Evolutionary conservation across 2,329 filamentous ascomycete genomes (phyloP).

Genomic region (Neofusicoccum laricinum): DNA sequence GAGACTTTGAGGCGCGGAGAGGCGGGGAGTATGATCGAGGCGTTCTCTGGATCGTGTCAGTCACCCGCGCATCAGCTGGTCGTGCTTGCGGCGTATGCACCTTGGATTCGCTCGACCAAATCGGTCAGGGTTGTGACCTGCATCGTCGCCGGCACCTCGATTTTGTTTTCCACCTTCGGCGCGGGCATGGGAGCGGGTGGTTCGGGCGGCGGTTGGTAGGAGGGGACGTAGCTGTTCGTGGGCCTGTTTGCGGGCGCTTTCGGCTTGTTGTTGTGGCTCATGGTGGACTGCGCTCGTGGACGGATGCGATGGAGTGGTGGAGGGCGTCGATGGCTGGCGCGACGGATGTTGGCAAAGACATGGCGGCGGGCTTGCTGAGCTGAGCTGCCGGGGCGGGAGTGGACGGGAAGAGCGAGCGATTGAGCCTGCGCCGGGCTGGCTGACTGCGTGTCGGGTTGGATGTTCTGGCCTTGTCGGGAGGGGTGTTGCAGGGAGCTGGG

Average conservation of each 20-base stretch:
- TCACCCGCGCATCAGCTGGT: no score
- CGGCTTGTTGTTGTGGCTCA: constrained; percentile 2
- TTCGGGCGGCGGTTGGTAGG: constrained; percentile 1
- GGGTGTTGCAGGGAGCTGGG: not conserved
- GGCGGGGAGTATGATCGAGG: constrained; percentile 7
- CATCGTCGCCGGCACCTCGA: constrained; percentile 3
- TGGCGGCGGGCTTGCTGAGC: not conserved
- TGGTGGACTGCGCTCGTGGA: not conserved
- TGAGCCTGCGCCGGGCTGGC: not conserved
- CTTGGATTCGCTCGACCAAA: constrained; percentile 11
- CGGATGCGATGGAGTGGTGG: not conserved
- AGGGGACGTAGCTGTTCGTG: constrained; percentile 7
- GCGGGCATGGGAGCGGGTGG: not conserved
- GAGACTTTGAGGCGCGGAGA: constrained; percentile 7
- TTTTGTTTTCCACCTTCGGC: constrained; percentile 15
- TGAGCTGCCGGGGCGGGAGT: not conserved
- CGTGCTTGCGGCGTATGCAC: not conserved
- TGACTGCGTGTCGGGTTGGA: not conserved
- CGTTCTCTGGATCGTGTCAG: not conserved
- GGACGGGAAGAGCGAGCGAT: not conserved
- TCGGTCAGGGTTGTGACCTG: constrained; percentile 15
- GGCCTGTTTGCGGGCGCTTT: not conserved
- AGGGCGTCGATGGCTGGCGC: not conserved
- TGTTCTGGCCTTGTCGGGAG: not conserved
- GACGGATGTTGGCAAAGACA: not conserved